These are phyloP conservation scores for Aspergillus steynii DNA, from an alignment of 495 filamentous ascomycete species.

Conservation along the genomic window DNA sequence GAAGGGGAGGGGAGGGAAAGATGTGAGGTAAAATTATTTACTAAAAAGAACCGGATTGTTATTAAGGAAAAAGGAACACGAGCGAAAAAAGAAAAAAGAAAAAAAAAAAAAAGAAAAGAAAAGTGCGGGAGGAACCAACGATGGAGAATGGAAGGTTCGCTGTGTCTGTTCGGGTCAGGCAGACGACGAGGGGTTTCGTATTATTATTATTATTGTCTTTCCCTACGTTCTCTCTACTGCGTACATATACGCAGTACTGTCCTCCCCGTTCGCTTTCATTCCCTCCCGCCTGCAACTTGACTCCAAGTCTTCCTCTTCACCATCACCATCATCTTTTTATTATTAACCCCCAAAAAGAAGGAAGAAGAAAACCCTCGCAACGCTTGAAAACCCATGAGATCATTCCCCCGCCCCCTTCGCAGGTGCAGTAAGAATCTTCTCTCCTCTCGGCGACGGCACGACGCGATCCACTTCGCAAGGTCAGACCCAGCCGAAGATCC, in stretches of 20 bases:
- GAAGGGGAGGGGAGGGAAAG: conserved; percentile 30
- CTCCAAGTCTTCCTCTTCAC: background rate
- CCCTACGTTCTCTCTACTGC: conserved; percentile 3
- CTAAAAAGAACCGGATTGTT: conserved; percentile 37
- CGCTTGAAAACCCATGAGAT: background rate
- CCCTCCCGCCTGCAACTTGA: too few species aligned
- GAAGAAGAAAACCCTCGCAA: too few species aligned
- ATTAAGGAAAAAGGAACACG: conserved; percentile 13
- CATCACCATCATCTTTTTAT: conserved; percentile 2
- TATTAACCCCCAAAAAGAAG: conserved; percentile 2
- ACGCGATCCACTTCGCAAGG: conserved; percentile 20
- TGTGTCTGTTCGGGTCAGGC: background rate
- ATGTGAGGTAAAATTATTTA: conserved; percentile 50
- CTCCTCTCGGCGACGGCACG: conserved; percentile 20
- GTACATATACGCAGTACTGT: background rate
- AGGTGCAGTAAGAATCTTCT: conserved; percentile 1
- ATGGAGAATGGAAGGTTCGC: background rate
- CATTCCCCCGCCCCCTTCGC: conserved; percentile 5
- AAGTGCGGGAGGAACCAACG: background rate
- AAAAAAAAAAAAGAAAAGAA: conserved; percentile 12
- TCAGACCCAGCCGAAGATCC: conserved; percentile 26
- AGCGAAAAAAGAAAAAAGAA: background rate
- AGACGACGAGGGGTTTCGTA: conserved; percentile 7
- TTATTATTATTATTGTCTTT: conserved; percentile 13
- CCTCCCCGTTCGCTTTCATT: background rate